A percentile compares a stretch with the other conserved stretches of the same genome.
Conservation (phyloP, 2,329 filamentous ascomycete genomes). For the Pyricularia sp. region DNA sequence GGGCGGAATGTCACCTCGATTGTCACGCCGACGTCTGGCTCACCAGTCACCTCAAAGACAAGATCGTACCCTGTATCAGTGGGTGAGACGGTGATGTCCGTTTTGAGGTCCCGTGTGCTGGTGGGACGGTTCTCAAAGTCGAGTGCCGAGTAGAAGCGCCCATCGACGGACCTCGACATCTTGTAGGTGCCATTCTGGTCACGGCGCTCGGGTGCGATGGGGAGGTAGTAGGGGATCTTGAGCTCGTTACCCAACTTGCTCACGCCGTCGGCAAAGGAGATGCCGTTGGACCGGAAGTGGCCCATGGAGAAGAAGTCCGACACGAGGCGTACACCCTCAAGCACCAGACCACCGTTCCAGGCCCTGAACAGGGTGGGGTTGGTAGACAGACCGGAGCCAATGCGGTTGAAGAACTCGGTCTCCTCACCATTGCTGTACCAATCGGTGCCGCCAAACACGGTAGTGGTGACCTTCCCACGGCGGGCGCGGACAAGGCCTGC, state of each 20-base stretch:
- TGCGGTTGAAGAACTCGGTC: slow-evolving; percentile 2
- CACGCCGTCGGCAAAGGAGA: not conserved
- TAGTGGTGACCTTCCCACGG: not conserved
- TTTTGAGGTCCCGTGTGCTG: slow-evolving; percentile 2
- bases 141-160: not conserved
- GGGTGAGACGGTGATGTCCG: not conserved
- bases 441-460: slow-evolving; percentile 1
- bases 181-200: not conserved
- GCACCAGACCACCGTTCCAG: not conserved
- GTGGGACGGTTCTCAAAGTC: slow-evolving; percentile 1
- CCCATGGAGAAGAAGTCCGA: slow-evolving; percentile 5
- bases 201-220: not conserved
- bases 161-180: slow-evolving; percentile 2
- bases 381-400: slow-evolving; percentile 2
- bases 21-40: slow-evolving; percentile 1
- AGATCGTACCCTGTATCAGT: slow-evolving; percentile 1
- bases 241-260: not conserved
- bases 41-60: not conserved
- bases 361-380: slow-evolving; percentile 3
- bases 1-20: not conserved
- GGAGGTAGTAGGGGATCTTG: slow-evolving; percentile 4
- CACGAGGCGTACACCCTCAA: not conserved
- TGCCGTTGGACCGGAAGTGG: slow-evolving; percentile 3
- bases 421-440: slow-evolving; percentile 2
- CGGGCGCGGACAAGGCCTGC: not conserved